phyloP scores from a whole-genome alignment of 345 rosid genomes.

The Melastoma malabathricum region DNA sequence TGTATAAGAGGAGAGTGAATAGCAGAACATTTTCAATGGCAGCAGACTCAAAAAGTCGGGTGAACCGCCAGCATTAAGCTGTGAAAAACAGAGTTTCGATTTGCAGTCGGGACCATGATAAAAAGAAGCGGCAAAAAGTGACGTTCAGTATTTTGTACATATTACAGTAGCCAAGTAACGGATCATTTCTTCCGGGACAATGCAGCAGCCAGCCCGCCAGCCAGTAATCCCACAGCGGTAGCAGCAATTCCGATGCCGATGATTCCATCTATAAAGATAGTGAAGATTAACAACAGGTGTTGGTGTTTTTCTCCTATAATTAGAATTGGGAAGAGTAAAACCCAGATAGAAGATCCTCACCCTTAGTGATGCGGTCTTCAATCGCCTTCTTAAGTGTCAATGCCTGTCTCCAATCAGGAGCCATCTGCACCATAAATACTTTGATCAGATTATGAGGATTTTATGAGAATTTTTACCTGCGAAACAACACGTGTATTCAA shows the following conservation, averaged over 20 bases:
- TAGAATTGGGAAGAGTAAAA: neutral
- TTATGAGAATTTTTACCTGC: neutral
- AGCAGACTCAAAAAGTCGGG: no score
- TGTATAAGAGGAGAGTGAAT: no score
- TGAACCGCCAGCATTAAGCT: no score
- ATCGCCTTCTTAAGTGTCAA: slow-evolving; percentile 39
- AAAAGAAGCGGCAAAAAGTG: no score
- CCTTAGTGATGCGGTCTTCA: slow-evolving; percentile 55
- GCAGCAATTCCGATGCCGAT: slow-evolving; percentile 78
- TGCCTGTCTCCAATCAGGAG: slow-evolving; percentile 72
- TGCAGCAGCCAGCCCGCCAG: slow-evolving; percentile 61
- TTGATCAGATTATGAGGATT: neutral
- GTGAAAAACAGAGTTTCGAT: no score
- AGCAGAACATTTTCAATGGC: no score
- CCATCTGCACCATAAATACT: slow-evolving; percentile 23
- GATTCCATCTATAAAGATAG: slow-evolving; percentile 49
- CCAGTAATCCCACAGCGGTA: slow-evolving; percentile 61
- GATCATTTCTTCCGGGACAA: slow-evolving; percentile 45
- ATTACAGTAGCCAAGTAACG: neutral
- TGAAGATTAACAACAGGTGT: neutral
- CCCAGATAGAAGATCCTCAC: slow-evolving; percentile 12
- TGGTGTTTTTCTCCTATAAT: neutral
- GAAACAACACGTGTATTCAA: neutral
- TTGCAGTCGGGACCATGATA: no score
- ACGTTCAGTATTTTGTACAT: no score